Evolutionary conservation across 2,329 filamentous ascomycete species (phyloP).

Genomic region (Rhexocercosporidium sp.): DNA sequence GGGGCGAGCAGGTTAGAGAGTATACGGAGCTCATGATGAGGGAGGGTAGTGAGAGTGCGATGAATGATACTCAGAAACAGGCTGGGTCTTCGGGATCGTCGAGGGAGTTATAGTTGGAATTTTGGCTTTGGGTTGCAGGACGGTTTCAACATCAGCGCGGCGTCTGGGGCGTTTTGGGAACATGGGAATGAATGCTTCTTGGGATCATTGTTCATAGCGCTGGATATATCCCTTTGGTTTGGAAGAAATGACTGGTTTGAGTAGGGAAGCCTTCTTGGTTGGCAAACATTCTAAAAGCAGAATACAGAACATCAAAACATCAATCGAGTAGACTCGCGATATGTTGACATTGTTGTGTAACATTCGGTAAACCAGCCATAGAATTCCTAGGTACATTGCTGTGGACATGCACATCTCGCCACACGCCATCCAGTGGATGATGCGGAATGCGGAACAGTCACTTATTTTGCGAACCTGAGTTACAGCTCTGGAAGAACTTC

Average conservation of each 20-base stretch:
- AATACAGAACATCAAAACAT: no score
- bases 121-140: neutral
- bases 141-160: neutral
- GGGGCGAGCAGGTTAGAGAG: conserved; percentile 20
- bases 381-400: no score
- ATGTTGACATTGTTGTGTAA: no score
- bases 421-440: no score
- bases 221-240: neutral
- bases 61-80: neutral
- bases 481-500: no score
- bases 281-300: no score
- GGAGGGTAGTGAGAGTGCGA: conserved; percentile 2
- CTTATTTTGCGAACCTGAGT: no score
- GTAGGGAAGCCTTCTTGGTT: neutral
- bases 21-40: conserved; percentile 1
- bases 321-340: no score
- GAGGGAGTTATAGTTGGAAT: neutral
- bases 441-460: no score
- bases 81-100: neutral
- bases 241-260: neutral
- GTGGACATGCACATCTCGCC: no score
- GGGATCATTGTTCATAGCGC: neutral
- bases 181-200: neutral
- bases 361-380: no score
- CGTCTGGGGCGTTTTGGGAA: neutral